Conservation (phyloP, 352 stramenopile species). For the Pythium grandisporangium region DNA sequence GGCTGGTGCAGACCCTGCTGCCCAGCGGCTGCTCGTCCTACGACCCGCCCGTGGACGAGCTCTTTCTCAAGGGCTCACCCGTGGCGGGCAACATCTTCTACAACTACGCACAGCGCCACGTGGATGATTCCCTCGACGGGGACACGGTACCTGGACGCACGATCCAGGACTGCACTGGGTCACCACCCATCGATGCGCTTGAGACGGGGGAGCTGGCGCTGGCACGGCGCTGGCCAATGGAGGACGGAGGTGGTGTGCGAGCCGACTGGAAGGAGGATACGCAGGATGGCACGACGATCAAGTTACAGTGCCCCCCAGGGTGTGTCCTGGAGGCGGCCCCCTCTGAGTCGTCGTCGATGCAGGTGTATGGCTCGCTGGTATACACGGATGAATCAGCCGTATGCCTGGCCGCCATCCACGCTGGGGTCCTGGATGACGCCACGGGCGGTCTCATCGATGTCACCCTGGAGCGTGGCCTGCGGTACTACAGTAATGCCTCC, state of each 20-base stretch:
- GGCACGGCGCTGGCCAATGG: conserved; percentile 20
- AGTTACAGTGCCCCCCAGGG: conserved; percentile 57
- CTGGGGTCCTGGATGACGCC: conserved; percentile 53
- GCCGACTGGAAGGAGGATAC: conserved; percentile 64
- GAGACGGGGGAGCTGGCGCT: conserved; percentile 39
- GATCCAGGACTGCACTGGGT: conserved; percentile 89
- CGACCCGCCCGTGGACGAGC: conserved; percentile 86
- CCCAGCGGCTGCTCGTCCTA: conserved; percentile 93
- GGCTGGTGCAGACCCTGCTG: conserved; percentile 72
- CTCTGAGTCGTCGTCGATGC: not conserved
- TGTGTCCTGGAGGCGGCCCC: too few species aligned
- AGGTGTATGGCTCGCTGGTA: conserved; percentile 52
- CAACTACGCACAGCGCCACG: conserved; percentile 64
- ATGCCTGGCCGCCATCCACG: conserved; percentile 87
- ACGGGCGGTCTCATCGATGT: conserved; percentile 60
- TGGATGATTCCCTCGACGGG: conserved; percentile 28
- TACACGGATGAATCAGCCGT: conserved; percentile 90
- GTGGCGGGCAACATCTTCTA: conserved; percentile 90
- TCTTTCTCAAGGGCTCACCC: conserved; percentile 71
- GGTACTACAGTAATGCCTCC: too few species aligned
- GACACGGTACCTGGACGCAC: conserved; percentile 43
- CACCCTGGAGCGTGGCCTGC: conserved; percentile 40
- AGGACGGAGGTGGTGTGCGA: conserved; percentile 20
- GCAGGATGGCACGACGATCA: conserved; percentile 84
- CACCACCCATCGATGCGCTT: conserved; percentile 75